Base-by-base conservation (phyloP, 2,329 filamentous ascomycete species). In the Arthrobotrys megalospora region DNA sequence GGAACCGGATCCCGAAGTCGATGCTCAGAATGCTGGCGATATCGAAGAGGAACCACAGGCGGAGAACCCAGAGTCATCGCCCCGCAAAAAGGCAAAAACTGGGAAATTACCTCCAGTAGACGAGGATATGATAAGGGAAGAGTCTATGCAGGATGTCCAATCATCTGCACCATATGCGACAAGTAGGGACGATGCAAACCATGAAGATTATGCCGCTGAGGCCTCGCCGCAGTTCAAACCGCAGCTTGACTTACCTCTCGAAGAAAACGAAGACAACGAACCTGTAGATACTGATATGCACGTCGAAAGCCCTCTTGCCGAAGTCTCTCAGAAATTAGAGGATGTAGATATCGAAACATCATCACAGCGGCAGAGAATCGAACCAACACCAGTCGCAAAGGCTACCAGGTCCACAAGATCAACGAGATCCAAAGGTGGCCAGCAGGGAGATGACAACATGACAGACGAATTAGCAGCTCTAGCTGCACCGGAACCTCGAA, bases 81-180 rank as follows among this genome's bases (percentile, higher is more conserved):
- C 75, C 28, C 75, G 75, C 43, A 78, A 78, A 55, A 66, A 63
- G 53, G 52, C 75, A 12, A 72, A 60, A 72, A 78, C 75, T 32
- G 12, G 45, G 45, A 64, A 47, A 43, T 4, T 16, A 3, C 24
- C 62, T 60, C 14, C 8, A 19, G 16, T 36, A 11, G 43, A 53
- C 11, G 75, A 72, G 10, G 52, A 34, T 14, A 38, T 21, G 2
- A 16, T 41, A 8, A 19, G 43, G 3, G 62, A 67, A 21, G 60
- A 58, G 38, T 36, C 34, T 32, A 72, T 63, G 52, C 34, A 72
- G 3, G 52, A 62, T 45, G 32, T 14, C 10, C 41, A 71, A 21
- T 6, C 50, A 7, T 32, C 55, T 36, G 24, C 32, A 11, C 16
- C 43, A 4, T 5, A 63, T 58, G 75, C 63, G 75, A 63, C 62